A percentile compares a stretch with the other conserved stretches of the same genome.
Conservation (phyloP, 2,329 filamentous ascomycete species). For the Venturiaceae sp. region DNA sequence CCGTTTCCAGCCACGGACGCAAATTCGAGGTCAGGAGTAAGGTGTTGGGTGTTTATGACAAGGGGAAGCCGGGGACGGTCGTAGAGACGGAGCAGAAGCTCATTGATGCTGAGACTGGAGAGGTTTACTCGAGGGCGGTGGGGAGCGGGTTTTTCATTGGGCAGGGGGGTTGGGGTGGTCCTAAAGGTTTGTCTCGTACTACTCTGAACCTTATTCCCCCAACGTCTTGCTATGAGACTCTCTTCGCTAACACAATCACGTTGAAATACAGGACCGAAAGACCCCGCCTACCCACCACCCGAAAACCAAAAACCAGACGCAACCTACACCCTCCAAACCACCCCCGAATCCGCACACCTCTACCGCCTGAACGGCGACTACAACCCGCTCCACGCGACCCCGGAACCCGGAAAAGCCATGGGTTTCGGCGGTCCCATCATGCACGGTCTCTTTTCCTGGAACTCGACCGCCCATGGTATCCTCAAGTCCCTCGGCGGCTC, state of each 20-base stretch:
- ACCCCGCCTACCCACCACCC: slow-evolving; percentile 68
- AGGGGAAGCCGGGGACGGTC: slow-evolving; percentile 74
- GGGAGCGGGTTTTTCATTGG: slow-evolving; percentile 71
- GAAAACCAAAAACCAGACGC: slow-evolving; percentile 61
- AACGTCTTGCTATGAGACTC: too few species aligned
- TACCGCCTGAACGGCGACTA: slow-evolving; percentile 80
- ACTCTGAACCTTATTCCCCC: too few species aligned
- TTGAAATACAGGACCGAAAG: slow-evolving; percentile 50
- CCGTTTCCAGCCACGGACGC: slow-evolving; percentile 58
- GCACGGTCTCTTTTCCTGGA: slow-evolving; percentile 84
- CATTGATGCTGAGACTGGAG: slow-evolving; percentile 58
- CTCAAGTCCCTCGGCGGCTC: slow-evolving; percentile 64
- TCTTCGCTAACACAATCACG: not conserved
- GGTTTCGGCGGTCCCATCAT: slow-evolving; percentile 85
- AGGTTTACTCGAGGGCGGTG: slow-evolving; percentile 61
- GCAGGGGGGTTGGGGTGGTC: slow-evolving; percentile 78
- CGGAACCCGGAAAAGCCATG: slow-evolving; percentile 79
- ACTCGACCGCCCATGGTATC: slow-evolving; percentile 64
- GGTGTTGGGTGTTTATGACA: slow-evolving; percentile 81
- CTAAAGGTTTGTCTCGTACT: slow-evolving; percentile 54
- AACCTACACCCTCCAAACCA: slow-evolving; percentile 61
- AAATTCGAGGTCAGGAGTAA: slow-evolving; percentile 69
- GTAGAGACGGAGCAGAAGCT: slow-evolving; percentile 70
- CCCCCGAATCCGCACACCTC: slow-evolving; percentile 52
- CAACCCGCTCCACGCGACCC: slow-evolving; percentile 83